Conservation (phyloP, 2,329 filamentous ascomycete species). For the Clarireedia paspali region DNA sequence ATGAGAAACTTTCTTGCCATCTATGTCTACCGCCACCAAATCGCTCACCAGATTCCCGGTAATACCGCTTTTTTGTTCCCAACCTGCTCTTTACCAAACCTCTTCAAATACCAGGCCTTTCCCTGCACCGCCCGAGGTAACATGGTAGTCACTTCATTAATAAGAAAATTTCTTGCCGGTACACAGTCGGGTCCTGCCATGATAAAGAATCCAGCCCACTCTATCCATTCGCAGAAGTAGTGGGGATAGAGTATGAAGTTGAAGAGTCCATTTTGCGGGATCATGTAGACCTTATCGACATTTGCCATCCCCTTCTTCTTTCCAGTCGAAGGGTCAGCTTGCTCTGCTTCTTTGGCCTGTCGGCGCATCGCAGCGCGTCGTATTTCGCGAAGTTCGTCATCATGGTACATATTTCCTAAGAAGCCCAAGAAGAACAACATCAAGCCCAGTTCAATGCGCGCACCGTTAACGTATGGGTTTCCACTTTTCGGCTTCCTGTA, state of each 20-base stretch:
- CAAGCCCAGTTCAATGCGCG: slow-evolving; percentile 53
- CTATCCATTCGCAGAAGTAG: slow-evolving; percentile 93
- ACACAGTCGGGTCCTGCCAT: slow-evolving; percentile 58
- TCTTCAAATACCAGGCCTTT: slow-evolving; percentile 76
- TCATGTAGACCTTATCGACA: slow-evolving; percentile 76
- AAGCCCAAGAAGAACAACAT: slow-evolving; percentile 71
- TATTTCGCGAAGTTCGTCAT: slow-evolving; percentile 84
- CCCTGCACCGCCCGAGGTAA: slow-evolving; percentile 76
- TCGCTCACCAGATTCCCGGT: slow-evolving; percentile 35
- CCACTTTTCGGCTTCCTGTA: slow-evolving; percentile 13
- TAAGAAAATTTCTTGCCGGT: slow-evolving; percentile 71
- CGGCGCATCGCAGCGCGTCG: slow-evolving; percentile 59
- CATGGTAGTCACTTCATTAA: slow-evolving; percentile 90
- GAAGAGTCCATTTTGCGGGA: slow-evolving; percentile 80
- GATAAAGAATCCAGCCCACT: slow-evolving; percentile 88
- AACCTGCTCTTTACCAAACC: slow-evolving; percentile 79
- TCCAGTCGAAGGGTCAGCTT: slow-evolving; percentile 26
- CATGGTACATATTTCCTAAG: slow-evolving; percentile 76
- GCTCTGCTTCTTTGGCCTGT: slow-evolving; percentile 36
- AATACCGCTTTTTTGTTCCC: slow-evolving; percentile 67
- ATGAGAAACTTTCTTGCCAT: too few species aligned
- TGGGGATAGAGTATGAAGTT: slow-evolving; percentile 80
- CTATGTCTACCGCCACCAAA: not conserved
- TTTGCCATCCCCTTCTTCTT: slow-evolving; percentile 24
- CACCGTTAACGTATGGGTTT: slow-evolving; percentile 30